A percentile compares a stretch with the other conserved stretches of the same genome.
Conservation (phyloP, 2,329 filamentous ascomycete genomes). For the Fulvia fulva region DNA sequence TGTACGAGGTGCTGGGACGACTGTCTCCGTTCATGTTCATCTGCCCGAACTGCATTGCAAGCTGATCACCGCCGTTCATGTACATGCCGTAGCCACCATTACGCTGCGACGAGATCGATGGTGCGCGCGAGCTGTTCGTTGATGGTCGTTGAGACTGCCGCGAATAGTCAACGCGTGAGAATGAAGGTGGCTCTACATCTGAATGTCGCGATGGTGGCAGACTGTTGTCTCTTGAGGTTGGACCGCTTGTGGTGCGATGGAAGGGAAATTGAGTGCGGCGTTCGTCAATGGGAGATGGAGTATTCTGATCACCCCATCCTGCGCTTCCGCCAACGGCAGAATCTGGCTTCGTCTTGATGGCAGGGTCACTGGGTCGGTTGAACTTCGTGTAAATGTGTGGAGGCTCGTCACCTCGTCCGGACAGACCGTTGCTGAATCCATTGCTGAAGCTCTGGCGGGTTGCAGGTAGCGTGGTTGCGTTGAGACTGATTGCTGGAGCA, state of each 20-base stretch:
- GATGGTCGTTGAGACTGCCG: conserved; percentile 18
- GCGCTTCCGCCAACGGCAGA: conserved; percentile 16
- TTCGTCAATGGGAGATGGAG: conserved; percentile 42
- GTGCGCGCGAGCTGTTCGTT: conserved; percentile 30
- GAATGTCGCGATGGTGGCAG: conserved; percentile 55
- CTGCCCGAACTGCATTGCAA: conserved; percentile 34
- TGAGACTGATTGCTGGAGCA: conserved; percentile 25
- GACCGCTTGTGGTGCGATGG: conserved; percentile 40
- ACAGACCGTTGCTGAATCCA: conserved; percentile 19
- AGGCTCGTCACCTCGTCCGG: conserved; percentile 21
- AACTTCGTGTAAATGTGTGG: conserved; percentile 36
- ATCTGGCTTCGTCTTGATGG: conserved; percentile 25
- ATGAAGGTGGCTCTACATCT: conserved; percentile 36
- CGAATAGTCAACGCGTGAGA: conserved; percentile 21
- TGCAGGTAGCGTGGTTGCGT: conserved; percentile 17
- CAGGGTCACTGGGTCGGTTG: conserved; percentile 26
- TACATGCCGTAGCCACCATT: conserved; percentile 39
- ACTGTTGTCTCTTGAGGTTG: conserved; percentile 52
- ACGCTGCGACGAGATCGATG: conserved; percentile 48
- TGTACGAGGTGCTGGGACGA: conserved; percentile 17
- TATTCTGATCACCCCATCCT: conserved; percentile 21
- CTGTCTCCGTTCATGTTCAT: conserved; percentile 16
- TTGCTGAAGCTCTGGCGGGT: conserved; percentile 22
- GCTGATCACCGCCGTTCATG: conserved; percentile 39
- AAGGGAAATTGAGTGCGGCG: conserved; percentile 38